Evolutionary conservation across 805 yeast species (phyloP).

Genomic region (Ogataea henricii): DNA sequence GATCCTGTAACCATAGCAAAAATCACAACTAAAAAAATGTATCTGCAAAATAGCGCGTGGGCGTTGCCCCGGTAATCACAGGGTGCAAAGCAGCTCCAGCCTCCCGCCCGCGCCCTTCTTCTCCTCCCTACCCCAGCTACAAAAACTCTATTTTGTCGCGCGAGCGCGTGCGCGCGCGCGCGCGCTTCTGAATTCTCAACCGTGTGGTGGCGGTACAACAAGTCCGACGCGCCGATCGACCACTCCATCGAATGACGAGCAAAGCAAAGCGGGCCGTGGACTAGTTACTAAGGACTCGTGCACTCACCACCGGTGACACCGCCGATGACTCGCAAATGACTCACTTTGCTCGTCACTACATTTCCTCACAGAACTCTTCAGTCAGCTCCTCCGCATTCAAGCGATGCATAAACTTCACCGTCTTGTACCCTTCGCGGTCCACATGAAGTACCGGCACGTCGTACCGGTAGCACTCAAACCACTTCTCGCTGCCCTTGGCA

Average conservation of each 20-base stretch:
- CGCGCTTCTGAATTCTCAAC: neutral
- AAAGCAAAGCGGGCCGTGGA: too few species aligned
- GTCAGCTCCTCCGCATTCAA: conserved; percentile 55
- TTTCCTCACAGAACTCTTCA: conserved; percentile 48
- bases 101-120: too few species aligned
- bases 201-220: neutral
- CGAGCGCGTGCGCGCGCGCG: neutral
- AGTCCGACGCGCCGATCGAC: conserved; percentile 2
- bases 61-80: conserved; percentile 4
- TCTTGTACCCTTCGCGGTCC: conserved; percentile 48
- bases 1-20: neutral
- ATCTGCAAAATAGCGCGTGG: neutral
- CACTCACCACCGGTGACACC: too few species aligned
- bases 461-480: conserved; percentile 72
- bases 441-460: conserved; percentile 81
- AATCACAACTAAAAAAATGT: neutral
- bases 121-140: too few species aligned
- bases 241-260: too few species aligned
- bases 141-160: too few species aligned
- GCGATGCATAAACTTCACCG: conserved; percentile 68
- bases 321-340: neutral
- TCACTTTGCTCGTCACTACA: conserved; percentile 12
- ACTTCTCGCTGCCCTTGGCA: conserved; percentile 55
- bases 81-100: neutral
- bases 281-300: too few species aligned